Evolutionary conservation across 768 basidiomycete species (phyloP).

Genomic region (Kwoniella bestiolae): DNA sequence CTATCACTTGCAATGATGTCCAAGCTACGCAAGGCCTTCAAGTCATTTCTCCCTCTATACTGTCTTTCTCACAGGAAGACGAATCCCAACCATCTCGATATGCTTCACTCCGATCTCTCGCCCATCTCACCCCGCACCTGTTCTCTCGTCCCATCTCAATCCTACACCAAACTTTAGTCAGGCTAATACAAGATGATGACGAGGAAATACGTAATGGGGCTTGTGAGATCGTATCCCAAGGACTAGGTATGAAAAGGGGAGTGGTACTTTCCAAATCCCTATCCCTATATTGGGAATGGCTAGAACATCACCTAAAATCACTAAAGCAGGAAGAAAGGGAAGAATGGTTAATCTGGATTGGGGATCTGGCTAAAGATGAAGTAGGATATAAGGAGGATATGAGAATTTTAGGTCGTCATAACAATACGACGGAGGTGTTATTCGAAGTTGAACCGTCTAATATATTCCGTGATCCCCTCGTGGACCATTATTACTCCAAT

Average conservation of each 20-base stretch:
- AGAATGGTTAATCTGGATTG: slow-evolving; percentile 14
- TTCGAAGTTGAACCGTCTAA: slow-evolving; percentile 55
- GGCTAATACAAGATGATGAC: slow-evolving; percentile 52
- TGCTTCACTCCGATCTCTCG: slow-evolving; percentile 30
- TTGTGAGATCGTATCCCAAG: slow-evolving; percentile 31
- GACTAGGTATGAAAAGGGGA: slow-evolving; percentile 4
- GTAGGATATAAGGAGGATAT: slow-evolving; percentile 12
- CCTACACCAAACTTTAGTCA: slow-evolving; percentile 32
- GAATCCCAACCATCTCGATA: slow-evolving; percentile 44
- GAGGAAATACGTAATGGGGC: slow-evolving; percentile 46
- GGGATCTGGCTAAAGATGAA: slow-evolving; percentile 13
- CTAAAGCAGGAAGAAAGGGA: slow-evolving; percentile 1
- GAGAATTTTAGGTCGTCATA: neutral
- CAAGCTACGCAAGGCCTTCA: neutral
- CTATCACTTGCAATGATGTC: neutral
- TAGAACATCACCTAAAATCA: slow-evolving; percentile 14
- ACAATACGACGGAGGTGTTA: slow-evolving; percentile 30
- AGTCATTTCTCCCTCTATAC: neutral
- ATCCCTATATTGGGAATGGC: slow-evolving; percentile 39
- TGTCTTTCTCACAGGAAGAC: slow-evolving; percentile 3
- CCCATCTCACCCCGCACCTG: slow-evolving; percentile 12
- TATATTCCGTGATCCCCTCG: slow-evolving; percentile 47
- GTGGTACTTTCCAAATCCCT: slow-evolving; percentile 35
- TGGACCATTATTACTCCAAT: slow-evolving; percentile 33
- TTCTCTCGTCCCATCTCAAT: neutral